phyloP scores from a whole-genome alignment of 169 alveolate species.

The Sarcocystis neurona region DNA sequence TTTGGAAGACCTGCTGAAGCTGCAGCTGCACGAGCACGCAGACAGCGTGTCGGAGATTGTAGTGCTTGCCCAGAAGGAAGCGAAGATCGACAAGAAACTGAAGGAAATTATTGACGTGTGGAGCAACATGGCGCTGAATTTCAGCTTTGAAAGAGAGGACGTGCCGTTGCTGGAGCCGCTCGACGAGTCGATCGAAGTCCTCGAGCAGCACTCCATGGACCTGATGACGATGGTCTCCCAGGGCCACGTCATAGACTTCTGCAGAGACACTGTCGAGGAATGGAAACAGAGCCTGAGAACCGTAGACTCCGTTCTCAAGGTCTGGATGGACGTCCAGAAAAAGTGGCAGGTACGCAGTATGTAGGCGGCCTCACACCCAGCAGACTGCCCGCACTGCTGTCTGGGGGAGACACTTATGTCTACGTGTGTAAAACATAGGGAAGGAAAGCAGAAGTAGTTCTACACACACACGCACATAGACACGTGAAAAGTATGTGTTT shows the following conservation, averaged over 20 bases:
- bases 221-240: slow-evolving; percentile 89
- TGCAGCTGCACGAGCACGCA: slow-evolving; percentile 87
- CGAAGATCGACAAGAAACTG: slow-evolving; percentile 92
- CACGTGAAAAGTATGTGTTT: neutral
- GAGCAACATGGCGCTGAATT: slow-evolving; percentile 87
- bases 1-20: slow-evolving; percentile 89
- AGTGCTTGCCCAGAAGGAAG: slow-evolving; percentile 93
- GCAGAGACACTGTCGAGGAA: slow-evolving; percentile 86
- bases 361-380: neutral
- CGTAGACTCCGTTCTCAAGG: slow-evolving; percentile 90
- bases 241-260: slow-evolving; percentile 87
- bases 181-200: slow-evolving; percentile 78
- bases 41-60: slow-evolving; percentile 93
- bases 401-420: too few relatives aligned
- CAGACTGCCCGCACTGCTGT: too few relatives aligned
- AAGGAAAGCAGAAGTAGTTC: neutral
- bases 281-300: slow-evolving; percentile 89
- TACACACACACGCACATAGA: neutral
- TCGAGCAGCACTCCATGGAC: slow-evolving; percentile 80
- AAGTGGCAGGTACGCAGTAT: slow-evolving; percentile 81
- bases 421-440: neutral
- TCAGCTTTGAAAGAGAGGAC: slow-evolving; percentile 85
- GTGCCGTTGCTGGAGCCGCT: slow-evolving; percentile 86
- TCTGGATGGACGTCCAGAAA: slow-evolving; percentile 93
- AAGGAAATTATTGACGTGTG: slow-evolving; percentile 88